Evolutionary conservation across 2,329 filamentous ascomycete species (phyloP), one percentile per base, ranked within the genome.

Genomic region (Penicillium griseofulvum): DNA sequence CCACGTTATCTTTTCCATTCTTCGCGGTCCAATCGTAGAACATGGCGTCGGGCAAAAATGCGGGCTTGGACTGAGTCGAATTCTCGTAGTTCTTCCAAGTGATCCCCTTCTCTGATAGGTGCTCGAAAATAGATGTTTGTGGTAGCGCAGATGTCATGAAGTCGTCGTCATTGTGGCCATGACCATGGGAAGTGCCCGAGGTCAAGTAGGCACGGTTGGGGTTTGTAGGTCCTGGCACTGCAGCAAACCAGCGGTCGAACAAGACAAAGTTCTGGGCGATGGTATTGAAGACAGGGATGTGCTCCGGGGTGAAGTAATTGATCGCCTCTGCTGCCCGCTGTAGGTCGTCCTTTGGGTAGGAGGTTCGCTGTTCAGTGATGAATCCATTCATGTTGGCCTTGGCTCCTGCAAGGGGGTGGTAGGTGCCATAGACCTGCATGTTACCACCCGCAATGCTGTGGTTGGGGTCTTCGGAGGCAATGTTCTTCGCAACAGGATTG

Each of bases 21-120:
- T 60, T 54, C n/a, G 54, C 53, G 5, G 56, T 61, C 58, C 59
- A 63, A 19, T 68, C 62, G 59, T 77, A 80, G 65, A 76, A 78
- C 1, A 68, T 61, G 0, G 77, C 72, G 55, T 80, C 78, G 0
- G 78, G 77, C 22, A 73, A 71, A 39, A 76, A 77, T 1, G 52
- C 11, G 1, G 60, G 58, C 12, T 42, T 28, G 4, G 58, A 56
- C 19, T 70, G 73, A 11, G 69, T 74, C 36, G 75, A 69, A 63
- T 78, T 76, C 43, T 75, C 71, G 65, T 80, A 81, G 65, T 81
- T 80, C 52, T 71, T 73, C 78, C 78, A 81, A 39, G 68, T 68
- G 56, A 76, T 71, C 52, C 68, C 67, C 19, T 67, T 66, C 50
- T 78, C 75, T 0, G 69, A 72, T 26, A 80, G 61, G 52, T 75